Percentiles rank a stretch among this genome's conserved stretches.
Evolutionary conservation across 352 stramenopile species (phyloP).

Genomic region (Phytopythium ostracodes): DNA sequence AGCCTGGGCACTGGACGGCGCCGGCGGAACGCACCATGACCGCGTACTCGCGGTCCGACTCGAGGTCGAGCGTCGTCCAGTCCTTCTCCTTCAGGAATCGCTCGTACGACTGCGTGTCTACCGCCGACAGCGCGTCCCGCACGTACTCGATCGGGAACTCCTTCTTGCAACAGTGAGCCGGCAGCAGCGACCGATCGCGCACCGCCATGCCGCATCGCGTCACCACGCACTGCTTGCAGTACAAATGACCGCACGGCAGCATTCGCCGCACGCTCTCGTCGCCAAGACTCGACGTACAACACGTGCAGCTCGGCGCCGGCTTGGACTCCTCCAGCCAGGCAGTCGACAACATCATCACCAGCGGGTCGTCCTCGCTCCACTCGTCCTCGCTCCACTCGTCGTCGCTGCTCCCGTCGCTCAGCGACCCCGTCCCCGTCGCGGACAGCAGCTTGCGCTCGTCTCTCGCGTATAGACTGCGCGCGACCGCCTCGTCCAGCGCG

Average conservation of each 20-base stretch:
- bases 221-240: slow-evolving; percentile 50
- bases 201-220: slow-evolving; percentile 53
- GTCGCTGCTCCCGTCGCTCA: too few relatives aligned
- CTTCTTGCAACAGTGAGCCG: slow-evolving; percentile 66
- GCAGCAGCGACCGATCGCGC: slow-evolving; percentile 46
- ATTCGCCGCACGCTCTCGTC: slow-evolving; percentile 17
- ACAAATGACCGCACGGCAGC: slow-evolving; percentile 56
- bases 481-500: slow-evolving; percentile 33
- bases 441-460: slow-evolving; percentile 34
- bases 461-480: slow-evolving; percentile 39
- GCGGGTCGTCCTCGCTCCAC: slow-evolving; percentile 5
- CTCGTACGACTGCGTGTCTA: slow-evolving; percentile 37
- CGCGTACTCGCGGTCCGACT: slow-evolving; percentile 64
- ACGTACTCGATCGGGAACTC: slow-evolving; percentile 71
- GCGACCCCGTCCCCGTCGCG: neutral
- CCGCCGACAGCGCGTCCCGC: slow-evolving; percentile 22
- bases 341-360: slow-evolving; percentile 11
- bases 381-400: slow-evolving; percentile 6
- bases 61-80: slow-evolving; percentile 37
- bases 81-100: slow-evolving; percentile 50
- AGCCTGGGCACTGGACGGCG: slow-evolving; percentile 61
- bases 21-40: slow-evolving; percentile 23
- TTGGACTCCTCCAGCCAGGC: slow-evolving; percentile 26
- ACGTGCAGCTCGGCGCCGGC: slow-evolving; percentile 32
- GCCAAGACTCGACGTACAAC: slow-evolving; percentile 23